Evolutionary conservation across 306 rosid genomes (phyloP), one percentile per base, ranked within the genome.

Genomic region (Dryas alaskensis): DNA sequence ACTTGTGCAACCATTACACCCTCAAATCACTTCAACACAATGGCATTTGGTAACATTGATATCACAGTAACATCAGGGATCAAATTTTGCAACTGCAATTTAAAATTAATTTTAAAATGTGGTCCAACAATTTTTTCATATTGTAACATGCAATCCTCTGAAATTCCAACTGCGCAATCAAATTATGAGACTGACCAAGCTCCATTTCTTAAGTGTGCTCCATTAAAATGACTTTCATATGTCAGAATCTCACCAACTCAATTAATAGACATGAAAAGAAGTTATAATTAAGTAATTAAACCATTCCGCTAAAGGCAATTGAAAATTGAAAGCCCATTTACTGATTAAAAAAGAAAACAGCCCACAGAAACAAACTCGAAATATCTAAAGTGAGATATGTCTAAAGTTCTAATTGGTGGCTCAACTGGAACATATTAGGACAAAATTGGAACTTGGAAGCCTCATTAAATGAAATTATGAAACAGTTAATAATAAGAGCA

Each of bases 121-220:
- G 6, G 51, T 43, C 51, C 8, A n/a, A 63, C 25, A 7, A 31
- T 60, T 6, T 39, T 31, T 16, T 14, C 3, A 37, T 31, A 60
- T 10, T 60, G 17, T 14, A 27, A 59, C 16, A 50, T 59, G 14
- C 8, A 25, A 65, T 65, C 52, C 51, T n/a, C 14, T n/a, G 17
- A 44, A 43, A n/a, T 45, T 65, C 52, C 69, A 65, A 46, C 19
- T 5, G 55, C 5, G 8, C 19, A 66, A 66, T 47, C 55, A 25
- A 25, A 25, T 14, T 66, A 66, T 46, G 40, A 47, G 40, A 65
- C 69, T 65, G 5, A 19, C 52, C 52, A 45, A 65, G 67, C 47
- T 16, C 62, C 1, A 57, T 12, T 37, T 60, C 65, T 17, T 47
- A 43, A 10, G 48, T 4, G 3, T 39, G 16, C 11, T 65, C 22